Base-by-base conservation (phyloP, 192 early-diverging fungal genomes). In the Kickxella alabastrina region DNA sequence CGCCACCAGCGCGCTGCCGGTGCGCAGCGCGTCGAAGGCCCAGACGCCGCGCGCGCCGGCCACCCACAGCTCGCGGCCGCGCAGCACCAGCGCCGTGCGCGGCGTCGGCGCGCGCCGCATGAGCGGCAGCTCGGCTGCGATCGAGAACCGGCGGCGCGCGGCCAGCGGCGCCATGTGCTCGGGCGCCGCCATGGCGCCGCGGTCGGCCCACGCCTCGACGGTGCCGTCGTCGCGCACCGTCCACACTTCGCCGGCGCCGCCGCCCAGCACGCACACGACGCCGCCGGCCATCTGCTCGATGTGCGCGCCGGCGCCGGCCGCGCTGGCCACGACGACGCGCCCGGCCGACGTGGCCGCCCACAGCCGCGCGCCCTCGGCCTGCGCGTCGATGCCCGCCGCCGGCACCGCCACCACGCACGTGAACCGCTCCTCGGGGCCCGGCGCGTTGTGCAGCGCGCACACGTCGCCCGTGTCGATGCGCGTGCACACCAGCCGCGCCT, bases 351-450 rank as follows among this genome's bases (percentile, higher is more conserved):
- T 75, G 41, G 51, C 37, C 17, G 61, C 65, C 64, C 72, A 75
- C 25, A 75, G 45, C 4, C 57, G 57, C 25, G 52, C 40, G 29
- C 71, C 60, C 35, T 75, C 64, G 15, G 23, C 47, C 12, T 28
- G 18, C 21, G 59, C 50, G 23, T 74, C 64, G 36, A 24, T 34
- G n/a, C 52, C 43, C 2, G 56, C 43, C 2, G 55, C 25, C 10
- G 41, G 65, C 22, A 75, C 72, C 1, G 72, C 45, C n/a, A 65
- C 65, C 23, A 75, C 52, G 55, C 51, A 24, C 8, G 60, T 67
- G 40, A 75, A 75, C 22, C 72, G 64, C 57, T 75, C 72, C n/a
- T 75, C 72, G 12, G 72, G 56, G 17, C 65, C 72, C 5, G 65
- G 64, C 13, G 72, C 51, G 31, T 68, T 67, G 52, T 75, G 72